phyloP scores from a whole-genome alignment of 129 eudicot species.

The Helianthus tuberosus region DNA sequence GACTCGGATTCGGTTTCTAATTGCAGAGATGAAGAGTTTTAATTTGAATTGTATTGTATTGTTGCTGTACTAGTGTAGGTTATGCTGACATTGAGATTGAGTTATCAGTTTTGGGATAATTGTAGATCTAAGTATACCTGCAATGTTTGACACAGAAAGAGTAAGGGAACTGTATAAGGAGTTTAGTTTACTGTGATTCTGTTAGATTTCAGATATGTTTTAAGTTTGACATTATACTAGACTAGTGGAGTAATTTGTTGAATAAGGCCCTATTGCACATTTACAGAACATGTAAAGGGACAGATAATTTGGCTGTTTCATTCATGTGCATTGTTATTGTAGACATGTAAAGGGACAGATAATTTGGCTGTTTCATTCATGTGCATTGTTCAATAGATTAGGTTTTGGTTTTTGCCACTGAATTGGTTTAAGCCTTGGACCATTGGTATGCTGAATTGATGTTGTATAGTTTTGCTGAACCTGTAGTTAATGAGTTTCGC shows the following conservation, averaged over 20 bases:
- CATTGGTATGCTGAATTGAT: background rate
- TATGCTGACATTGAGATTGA: background rate
- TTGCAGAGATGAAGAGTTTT: slow-evolving; percentile 13
- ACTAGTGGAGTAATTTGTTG: background rate
- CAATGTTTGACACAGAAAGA: background rate
- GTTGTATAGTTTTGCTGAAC: slow-evolving; percentile 17
- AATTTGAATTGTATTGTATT: background rate
- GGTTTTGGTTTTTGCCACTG: too few relatives aligned
- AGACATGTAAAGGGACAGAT: too few relatives aligned
- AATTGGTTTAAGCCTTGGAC: background rate
- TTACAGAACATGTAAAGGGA: slow-evolving; percentile 2
- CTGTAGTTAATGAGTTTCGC: too few relatives aligned
- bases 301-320: background rate
- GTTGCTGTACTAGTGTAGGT: slow-evolving; percentile 1
- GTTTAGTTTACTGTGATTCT: background rate
- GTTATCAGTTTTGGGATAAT: background rate
- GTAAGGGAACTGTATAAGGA: background rate
- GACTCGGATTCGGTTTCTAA: slow-evolving; percentile 21
- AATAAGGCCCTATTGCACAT: slow-evolving; percentile 8
- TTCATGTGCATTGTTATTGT: background rate
- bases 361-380: too few relatives aligned
- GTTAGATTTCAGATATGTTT: background rate
- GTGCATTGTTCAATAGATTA: too few relatives aligned
- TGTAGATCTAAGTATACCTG: slow-evolving; percentile 21
- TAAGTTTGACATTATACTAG: slow-evolving; percentile 3